Base-by-base conservation (phyloP, 345 rosid species). In the Salix suchowensis region DNA sequence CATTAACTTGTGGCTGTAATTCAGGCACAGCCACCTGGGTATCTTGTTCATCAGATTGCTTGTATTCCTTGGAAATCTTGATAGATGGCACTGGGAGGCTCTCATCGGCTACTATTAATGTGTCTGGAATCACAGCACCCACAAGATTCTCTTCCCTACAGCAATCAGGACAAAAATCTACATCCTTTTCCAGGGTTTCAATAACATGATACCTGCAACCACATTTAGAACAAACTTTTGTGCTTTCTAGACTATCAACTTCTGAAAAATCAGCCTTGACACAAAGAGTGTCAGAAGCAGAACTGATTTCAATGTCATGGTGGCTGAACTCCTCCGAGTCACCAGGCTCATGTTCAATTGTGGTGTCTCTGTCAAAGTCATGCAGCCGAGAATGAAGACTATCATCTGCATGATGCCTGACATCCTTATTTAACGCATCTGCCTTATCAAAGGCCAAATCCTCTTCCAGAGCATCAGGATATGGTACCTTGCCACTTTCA, bases 121-220 rank as follows among this genome's bases (percentile, higher is more conserved):
- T 76, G 79, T 81, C 90, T 54, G 76, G 67, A 73, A 75, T 71
- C 78, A 54, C 66, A 69, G 73, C 77, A 75, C 79, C 74, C 48
- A 48, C 82, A 39, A 86, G 68, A 77, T 68, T 76, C 67, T 80
- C 83, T 81, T 85, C 85, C 84, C 78, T 82, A 73, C 83, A 76
- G 88, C 99, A 96, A 76, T 91, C 90, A 46, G 83, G 82, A 86
- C 99, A 96, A 73, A 92, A 88, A 77, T 82, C 70, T 74, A 74
- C 72, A 58, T 89, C 89, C 72, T 52, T 77, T 77, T 85, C 87
- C 73, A 74, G 68, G 65, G 68, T 82, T 80, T 84, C 88, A 40
- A 76, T 77, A 74, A 72, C 86, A 74, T 21, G 75, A 84, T 89
- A 93, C 71, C 70, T 74, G 77, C 85, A 79, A 74, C 94, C 88